Evolutionary conservation across 441 rosid genomes (phyloP).

Genomic region (Pelargonium australe): DNA sequence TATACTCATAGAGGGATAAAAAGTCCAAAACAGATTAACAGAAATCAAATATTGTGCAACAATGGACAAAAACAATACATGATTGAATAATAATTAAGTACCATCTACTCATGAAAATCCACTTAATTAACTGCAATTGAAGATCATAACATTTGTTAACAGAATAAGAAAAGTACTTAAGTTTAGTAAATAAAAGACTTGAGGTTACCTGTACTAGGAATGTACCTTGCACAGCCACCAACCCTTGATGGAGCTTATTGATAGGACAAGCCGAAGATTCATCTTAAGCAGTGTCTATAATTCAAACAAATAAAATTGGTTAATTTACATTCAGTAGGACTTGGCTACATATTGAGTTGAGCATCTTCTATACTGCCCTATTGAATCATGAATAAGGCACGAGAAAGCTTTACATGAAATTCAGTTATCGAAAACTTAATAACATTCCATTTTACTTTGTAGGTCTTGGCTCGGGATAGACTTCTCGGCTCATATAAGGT

Average conservation of each 20-base stretch:
- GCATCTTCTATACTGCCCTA: background rate
- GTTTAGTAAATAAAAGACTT: background rate
- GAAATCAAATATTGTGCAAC: background rate
- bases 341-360: background rate
- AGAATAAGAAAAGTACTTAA: background rate
- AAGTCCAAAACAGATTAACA: background rate
- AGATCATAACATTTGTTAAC: background rate
- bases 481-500: conserved; percentile 91
- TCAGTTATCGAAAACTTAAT: background rate
- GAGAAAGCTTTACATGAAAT: background rate
- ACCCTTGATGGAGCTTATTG: background rate
- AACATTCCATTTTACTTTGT: conserved; percentile 18
- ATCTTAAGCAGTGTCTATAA: background rate
- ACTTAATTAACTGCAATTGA: no score
- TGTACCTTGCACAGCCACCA: no score
- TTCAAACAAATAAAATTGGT: background rate
- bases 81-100: no score
- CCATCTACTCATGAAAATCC: no score
- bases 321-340: background rate
- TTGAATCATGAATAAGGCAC: background rate
- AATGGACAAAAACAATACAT: background rate
- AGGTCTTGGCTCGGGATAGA: conserved; percentile 94
- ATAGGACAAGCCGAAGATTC: background rate
- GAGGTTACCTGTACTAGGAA: no score
- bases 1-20: background rate